Percentiles rank a stretch among this genome's conserved stretches.
Evolutionary conservation across 1,284 basidiomycete genomes (phyloP).

Genomic region (Puccinia triticina): DNA sequence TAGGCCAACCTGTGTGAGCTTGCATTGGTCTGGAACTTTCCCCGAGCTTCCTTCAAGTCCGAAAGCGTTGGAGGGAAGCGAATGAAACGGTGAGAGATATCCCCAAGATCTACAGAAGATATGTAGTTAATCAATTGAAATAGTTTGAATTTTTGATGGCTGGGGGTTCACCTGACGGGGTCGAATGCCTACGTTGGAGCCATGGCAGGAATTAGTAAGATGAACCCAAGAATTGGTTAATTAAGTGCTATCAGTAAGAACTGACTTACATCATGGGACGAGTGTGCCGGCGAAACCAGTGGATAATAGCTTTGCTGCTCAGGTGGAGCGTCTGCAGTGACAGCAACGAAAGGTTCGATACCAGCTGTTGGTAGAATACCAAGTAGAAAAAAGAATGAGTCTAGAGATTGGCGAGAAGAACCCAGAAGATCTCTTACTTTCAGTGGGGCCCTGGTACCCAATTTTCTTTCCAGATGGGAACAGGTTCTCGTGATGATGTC

Average conservation of each 20-base stretch:
- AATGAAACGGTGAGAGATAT: constrained; percentile 50
- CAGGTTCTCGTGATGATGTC: background rate
- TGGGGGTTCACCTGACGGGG: constrained; percentile 17
- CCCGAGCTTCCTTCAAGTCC: constrained; percentile 45
- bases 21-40: constrained; percentile 38
- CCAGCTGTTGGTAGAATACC: constrained; percentile 21
- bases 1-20: constrained; percentile 48
- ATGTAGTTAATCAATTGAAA: background rate
- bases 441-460: constrained; percentile 29
- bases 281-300: constrained; percentile 30
- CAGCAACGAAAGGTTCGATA: constrained; percentile 43
- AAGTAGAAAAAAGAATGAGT: background rate
- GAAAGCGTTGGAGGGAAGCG: constrained; percentile 44
- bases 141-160: background rate
- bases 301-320: constrained; percentile 39
- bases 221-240: background rate
- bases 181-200: background rate
- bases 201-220: background rate
- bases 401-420: background rate
- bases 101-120: constrained; percentile 37
- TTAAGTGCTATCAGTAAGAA: no score
- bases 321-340: constrained; percentile 8
- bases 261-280: constrained; percentile 20
- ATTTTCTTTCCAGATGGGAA: constrained; percentile 32
- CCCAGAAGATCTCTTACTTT: constrained; percentile 18